Evolutionary conservation across 345 rosid genomes (phyloP), one percentile per base, ranked within the genome.

Genomic region (Nephelium lappaceum): DNA sequence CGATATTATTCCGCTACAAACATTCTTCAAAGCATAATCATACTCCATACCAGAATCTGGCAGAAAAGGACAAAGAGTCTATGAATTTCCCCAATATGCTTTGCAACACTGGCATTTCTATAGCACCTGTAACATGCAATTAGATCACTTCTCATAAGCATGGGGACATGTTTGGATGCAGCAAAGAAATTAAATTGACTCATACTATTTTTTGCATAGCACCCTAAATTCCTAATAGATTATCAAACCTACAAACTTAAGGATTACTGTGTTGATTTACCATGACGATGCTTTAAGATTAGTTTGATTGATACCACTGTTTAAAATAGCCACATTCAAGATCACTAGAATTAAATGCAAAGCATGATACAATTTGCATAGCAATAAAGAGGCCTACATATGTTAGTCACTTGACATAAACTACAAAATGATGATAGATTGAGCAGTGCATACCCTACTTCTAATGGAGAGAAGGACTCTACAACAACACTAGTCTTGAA

Each of bases 401-500:
- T 55, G 12, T 57, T 55, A 41, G 27, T 45, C n/a, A 67, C 63
- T 69, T 19, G 25, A 21, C 49, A 67, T 9, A 38, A 67, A 53
- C 41, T 31, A n/a, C 49, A 71, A 57, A 76, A 74, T 43, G 58
- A 79, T 8, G 47, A 81, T 19, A 67, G 8, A 27, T 47, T 77
- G 23, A 79, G 68, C 41, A 71, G 49, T 43, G 55, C 82, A 10
- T 86, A 95, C 99, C 95, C 84, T 18, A 92, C 84, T 80, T 84
- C 90, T 72, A 91, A 86, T 36, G 98, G 97, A 45, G 99, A 95
- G 77, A 91, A 93, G n/a, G 86, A 83, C 78, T 86, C 87, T 69
- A 95, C 82, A 42, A 77, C 80, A 53, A 95, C 84, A 85, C 93
- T 92, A 76, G 93, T 91, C 87, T 80, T 89, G 81, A 76, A 88